phyloP scores from a whole-genome alignment of 2,329 filamentous ascomycete species.

The Botryotinia narcissicola region DNA sequence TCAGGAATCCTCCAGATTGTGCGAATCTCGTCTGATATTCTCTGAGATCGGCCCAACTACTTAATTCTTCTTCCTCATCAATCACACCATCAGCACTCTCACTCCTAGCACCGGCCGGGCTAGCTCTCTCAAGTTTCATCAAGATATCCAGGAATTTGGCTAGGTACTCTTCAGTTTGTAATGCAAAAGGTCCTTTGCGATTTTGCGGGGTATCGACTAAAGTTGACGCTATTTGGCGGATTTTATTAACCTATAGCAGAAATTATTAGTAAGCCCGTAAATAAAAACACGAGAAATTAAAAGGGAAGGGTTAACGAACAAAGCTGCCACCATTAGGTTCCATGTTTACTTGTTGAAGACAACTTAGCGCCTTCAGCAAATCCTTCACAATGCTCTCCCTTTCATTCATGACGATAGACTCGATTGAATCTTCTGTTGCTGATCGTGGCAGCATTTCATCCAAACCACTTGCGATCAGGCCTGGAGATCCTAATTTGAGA shows the following conservation, averaged over 20 bases:
- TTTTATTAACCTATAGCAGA: constrained; percentile 64
- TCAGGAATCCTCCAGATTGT: constrained; percentile 56
- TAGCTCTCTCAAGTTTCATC: constrained; percentile 61
- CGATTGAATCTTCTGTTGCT: constrained; percentile 44
- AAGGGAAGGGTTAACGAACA: constrained; percentile 45
- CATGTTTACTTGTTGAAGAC: constrained; percentile 81
- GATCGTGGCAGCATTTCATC: constrained; percentile 39
- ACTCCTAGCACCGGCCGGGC: constrained; percentile 44
- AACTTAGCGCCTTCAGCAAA: constrained; percentile 69
- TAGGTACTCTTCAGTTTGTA: constrained; percentile 68
- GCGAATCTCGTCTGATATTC: constrained; percentile 75
- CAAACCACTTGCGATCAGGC: constrained; percentile 32
- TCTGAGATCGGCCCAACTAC: constrained; percentile 74
- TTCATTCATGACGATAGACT: constrained; percentile 64
- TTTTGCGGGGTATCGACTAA: constrained; percentile 62
- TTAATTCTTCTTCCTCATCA: constrained; percentile 73
- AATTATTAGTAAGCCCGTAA: constrained; percentile 16
- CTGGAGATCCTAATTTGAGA: constrained; percentile 26
- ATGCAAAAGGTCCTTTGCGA: constrained; percentile 50
- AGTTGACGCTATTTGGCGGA: constrained; percentile 79
- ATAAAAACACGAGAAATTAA: neutral
- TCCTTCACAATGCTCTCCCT: constrained; percentile 79
- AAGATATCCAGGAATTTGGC: constrained; percentile 71
- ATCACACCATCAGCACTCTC: constrained; percentile 44
- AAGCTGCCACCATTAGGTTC: constrained; percentile 67